phyloP scores from a whole-genome alignment of 2,329 filamentous ascomycete genomes.

The Magnaporthiopsis rhizophila region DNA sequence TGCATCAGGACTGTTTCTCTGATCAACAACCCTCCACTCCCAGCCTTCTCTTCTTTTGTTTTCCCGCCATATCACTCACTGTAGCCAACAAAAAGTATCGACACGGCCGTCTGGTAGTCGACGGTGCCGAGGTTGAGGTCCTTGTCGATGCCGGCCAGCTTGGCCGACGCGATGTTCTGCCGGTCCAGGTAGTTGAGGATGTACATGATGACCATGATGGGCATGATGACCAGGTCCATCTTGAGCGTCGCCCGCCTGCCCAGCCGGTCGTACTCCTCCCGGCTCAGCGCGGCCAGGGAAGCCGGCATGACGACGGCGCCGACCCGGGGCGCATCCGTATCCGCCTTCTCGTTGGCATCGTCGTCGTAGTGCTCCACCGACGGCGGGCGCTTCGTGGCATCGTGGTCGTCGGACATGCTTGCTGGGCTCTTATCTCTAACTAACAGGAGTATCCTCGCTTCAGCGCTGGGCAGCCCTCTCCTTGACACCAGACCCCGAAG shows the following conservation, averaged over 20 bases:
- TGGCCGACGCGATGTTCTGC: slow-evolving; percentile 24
- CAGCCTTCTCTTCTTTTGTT: too few species aligned
- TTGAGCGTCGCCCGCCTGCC: slow-evolving; percentile 17
- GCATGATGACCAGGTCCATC: slow-evolving; percentile 20
- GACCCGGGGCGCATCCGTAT: slow-evolving; percentile 1
- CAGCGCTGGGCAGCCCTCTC: too few species aligned
- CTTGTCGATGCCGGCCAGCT: slow-evolving; percentile 22
- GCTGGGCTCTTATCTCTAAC: too few species aligned
- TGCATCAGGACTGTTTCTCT: slow-evolving; percentile 22
- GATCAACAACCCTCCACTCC: too few species aligned
- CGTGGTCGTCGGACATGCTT: too few species aligned
- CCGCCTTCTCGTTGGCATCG: not conserved
- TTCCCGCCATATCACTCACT: slow-evolving; percentile 11
- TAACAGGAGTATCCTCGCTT: too few species aligned
- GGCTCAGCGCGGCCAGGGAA: slow-evolving; percentile 8
- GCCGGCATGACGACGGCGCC: slow-evolving; percentile 7
- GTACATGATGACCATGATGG: slow-evolving; percentile 19
- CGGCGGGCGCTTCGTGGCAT: too few species aligned
- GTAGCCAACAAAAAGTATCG: slow-evolving; percentile 27
- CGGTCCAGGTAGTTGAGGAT: slow-evolving; percentile 21
- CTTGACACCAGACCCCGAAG: too few species aligned
- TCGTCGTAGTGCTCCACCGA: slow-evolving; percentile 5
- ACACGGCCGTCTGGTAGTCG: slow-evolving; percentile 32
- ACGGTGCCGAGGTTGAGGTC: slow-evolving; percentile 23
- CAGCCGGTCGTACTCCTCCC: slow-evolving; percentile 7